Evolutionary conservation across 2,329 filamentous ascomycete genomes (phyloP), one percentile per base, ranked within the genome.

Genomic region (Aspergillus hortae): DNA sequence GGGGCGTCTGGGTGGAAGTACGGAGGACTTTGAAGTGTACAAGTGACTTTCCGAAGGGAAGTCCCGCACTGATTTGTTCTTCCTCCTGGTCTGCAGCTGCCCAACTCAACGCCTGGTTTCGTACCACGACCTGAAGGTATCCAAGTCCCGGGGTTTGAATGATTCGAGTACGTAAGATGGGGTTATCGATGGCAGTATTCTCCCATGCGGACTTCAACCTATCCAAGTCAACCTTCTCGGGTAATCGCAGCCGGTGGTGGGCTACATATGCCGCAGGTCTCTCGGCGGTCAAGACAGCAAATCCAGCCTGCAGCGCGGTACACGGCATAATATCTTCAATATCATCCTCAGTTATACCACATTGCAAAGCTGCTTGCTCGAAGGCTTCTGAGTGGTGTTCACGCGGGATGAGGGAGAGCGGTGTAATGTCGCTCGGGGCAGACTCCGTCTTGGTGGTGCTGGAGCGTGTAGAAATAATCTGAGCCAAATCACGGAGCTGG

Each of bases 281-380:
- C 42, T 48, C 61, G 53, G 19, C 58, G 56, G n/a, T 56, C n/a
- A 43, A 61, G 43, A 46, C 61, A 51, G 62, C 48, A 25, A 67
- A 61, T 5, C 61, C 60, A 14, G 54, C 49, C 46, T 66, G 64
- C 49, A 64, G 55, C 5, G 62, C 56, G 41, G 61, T 63, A 27
- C 56, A 62, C 14, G 60, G 58, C 36, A 60, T 65, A 9, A 58
- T 55, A 23, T 64, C 55, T 30, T 64, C 56, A n/a, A 67, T 46
- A 1, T 48, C 19, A 4, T 30, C 17, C 9, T 21, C 14, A 17
- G 19, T 14, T 30, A 32, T 23, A 35, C 30, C 3, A 35, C 42
- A 35, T 15, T 49, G 49, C 7, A 12, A n/a, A 25, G 35, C 44
- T 25, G 48, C 52, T 4, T 32, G 7, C 5, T 27, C 14, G 14